Base-by-base conservation (phyloP, 2,329 filamentous ascomycete genomes). In the Beauveria sp. region DNA sequence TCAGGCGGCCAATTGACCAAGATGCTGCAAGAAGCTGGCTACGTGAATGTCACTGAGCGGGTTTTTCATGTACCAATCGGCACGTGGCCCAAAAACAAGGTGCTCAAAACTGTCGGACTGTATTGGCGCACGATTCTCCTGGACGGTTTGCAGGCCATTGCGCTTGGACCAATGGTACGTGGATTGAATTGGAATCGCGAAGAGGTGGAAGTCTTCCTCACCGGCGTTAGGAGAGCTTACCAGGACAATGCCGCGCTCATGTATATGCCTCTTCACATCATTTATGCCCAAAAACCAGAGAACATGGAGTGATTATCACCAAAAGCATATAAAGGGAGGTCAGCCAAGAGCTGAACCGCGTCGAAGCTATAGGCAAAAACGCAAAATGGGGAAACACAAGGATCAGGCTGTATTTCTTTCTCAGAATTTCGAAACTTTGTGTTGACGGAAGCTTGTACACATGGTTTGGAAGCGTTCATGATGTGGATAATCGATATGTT, bases 191-290 rank as follows among this genome's bases (percentile, higher is more conserved):
- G 80, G 81, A 72, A 71, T 18, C 73, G 73, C 34, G 77, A 80
- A 42, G 72, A 82, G 63, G 78, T 81, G 10, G 77, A 83, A 64
- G 64, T 79, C 14, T 79, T 80, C 63, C 74, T 83, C 18, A 71
- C 80, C 14, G 72, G 77, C 20, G 79, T 83, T 18, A 72, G 79
- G 64, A 79, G 73, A 63, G 79, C 77, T n/a, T 81, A 80, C 65
- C 71, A 73, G 64, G 78, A 80, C 60, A 77, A 76, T 54, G 67
- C 70, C 61, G 72, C 71, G 65, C 75, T 79, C 66, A 73, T 77
- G 74, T 83, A 82, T 64, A 84, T 85, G 82, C 81, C 81, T 9
- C 73, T 83, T 65, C 77, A 83, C 67, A 75, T 84, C 57, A 73
- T 83, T 14, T 83, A 81, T 65, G 82, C 77, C 18, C 82, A 84